Evolutionary conservation across 208 protist species (phyloP).

Genomic region (Leptomonas pyrrhocoris): DNA sequence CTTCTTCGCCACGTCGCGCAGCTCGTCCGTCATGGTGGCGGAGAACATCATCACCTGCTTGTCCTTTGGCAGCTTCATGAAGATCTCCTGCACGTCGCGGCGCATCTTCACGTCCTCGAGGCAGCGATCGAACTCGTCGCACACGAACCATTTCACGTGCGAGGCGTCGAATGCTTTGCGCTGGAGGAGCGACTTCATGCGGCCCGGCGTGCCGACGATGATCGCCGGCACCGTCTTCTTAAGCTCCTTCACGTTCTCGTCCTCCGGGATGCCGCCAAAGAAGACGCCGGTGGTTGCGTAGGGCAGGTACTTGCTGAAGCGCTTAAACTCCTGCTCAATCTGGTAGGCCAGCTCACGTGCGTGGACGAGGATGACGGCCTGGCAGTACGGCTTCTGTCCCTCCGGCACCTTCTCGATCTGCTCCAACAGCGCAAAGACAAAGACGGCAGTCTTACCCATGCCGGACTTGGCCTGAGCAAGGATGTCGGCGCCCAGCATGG

Average conservation of each 20-base stretch:
- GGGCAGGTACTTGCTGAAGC: slow-evolving; percentile 97
- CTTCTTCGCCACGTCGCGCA: slow-evolving; percentile 96
- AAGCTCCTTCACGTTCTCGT: slow-evolving; percentile 86
- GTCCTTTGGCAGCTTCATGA: slow-evolving; percentile 95
- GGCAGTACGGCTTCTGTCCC: slow-evolving; percentile 83
- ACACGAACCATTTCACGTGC: slow-evolving; percentile 98
- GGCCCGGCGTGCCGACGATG: slow-evolving; percentile 98
- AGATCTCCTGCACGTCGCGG: slow-evolving; percentile 98
- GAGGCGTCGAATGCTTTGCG: slow-evolving; percentile 93
- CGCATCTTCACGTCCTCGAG: slow-evolving; percentile 96
- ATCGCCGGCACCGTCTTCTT: slow-evolving; percentile 95
- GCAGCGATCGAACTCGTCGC: slow-evolving; percentile 99
- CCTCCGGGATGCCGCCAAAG: slow-evolving; percentile 96
- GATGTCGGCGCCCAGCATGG: slow-evolving; percentile 98
- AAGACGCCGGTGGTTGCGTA: slow-evolving; percentile 95
- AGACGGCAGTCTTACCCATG: slow-evolving; percentile 99
- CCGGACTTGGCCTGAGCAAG: slow-evolving; percentile 99
- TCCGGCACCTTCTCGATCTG: slow-evolving; percentile 93
- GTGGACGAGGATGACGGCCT: slow-evolving; percentile 95
- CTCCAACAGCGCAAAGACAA: slow-evolving; percentile 98
- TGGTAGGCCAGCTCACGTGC: slow-evolving; percentile 99
- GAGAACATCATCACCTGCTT: slow-evolving; percentile 99
- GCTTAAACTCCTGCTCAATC: slow-evolving; percentile 98
- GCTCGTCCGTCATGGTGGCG: slow-evolving; percentile 97
- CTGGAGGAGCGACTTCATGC: slow-evolving; percentile 93